Base-by-base conservation (phyloP, 169 alveolate species). In the Toxoplasma gondii region DNA sequence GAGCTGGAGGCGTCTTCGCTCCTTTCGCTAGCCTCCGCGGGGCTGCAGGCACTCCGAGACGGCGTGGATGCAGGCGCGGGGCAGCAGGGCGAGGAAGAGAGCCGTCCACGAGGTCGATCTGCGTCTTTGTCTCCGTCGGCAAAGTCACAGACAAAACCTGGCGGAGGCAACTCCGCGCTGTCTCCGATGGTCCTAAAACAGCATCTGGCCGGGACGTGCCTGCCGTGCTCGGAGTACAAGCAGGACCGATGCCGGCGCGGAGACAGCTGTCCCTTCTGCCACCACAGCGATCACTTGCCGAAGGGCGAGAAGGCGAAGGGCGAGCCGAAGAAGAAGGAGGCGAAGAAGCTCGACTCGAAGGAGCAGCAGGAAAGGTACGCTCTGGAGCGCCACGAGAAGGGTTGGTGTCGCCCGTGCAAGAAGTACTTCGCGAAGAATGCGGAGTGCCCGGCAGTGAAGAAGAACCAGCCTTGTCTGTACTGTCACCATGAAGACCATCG, bases 391-490 rank as follows among this genome's bases (percentile, higher is more conserved):
- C 92, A 88, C 43, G 44, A 39, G 58, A 88, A 95, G 84, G 88
- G 92, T 53, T 83, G 88, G 93, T 88, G 93, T 39, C 58, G 53
- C 16, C 92, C 80, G 38, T 44, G 69, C 69, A 58, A 88, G 78
- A 9, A 39, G 0, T 34, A 34, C 80, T 88, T 49, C 41, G 93
- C 88, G 24, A 2, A 45, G 64, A 36, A 95, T 67, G 41, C 96
- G 87, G 64, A 94, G 81, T 78, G 49, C 49, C 49, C 41, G 82
- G 58, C 91, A 44, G 81, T 29, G 58, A 84, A 92, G 54, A 58
- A 95, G 84, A 34, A 92, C 90, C 64, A 96, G 96, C 39, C 95
- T 87, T 92, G 97, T 78, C 49, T 96, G 91, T 19, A 91, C 91
- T 41, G 93, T 91, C 91, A 96, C 92, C 44, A 92, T 92, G 81